Percentiles rank a stretch among this genome's conserved stretches.
These are phyloP conservation scores for Boletus fagicola DNA, from an alignment of 768 basidiomycete species.

Conservation along the genomic window DNA sequence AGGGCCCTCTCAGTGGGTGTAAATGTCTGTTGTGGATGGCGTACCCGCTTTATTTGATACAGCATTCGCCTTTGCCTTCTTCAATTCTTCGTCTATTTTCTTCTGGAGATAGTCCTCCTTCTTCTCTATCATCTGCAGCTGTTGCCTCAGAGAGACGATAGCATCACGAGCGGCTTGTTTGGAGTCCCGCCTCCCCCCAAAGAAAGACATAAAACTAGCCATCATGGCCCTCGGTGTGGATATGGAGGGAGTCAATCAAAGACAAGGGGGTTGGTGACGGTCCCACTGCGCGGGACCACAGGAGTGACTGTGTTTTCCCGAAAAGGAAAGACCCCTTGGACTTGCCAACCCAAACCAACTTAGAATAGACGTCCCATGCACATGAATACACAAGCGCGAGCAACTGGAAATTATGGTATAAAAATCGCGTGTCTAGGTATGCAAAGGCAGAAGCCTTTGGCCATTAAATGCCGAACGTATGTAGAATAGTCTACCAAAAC, in stretches of 20 bases:
- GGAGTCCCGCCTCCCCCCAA: conserved; percentile 78
- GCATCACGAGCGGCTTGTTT: conserved; percentile 88
- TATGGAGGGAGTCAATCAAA: background rate
- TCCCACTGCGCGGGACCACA: conserved; percentile 17
- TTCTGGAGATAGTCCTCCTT: conserved; percentile 96
- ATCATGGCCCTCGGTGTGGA: conserved; percentile 47
- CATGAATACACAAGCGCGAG: background rate
- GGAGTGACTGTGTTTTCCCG: conserved; percentile 15
- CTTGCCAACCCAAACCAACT: background rate
- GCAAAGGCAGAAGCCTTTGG: conserved; percentile 19
- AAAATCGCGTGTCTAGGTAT: conserved; percentile 25
- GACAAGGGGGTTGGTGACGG: conserved; percentile 4
- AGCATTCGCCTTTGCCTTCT: conserved; percentile 90
- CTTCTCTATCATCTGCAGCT: conserved; percentile 97
- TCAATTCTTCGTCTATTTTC: conserved; percentile 92
- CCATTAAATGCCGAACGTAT: conserved; percentile 25
- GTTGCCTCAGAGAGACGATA: conserved; percentile 89
- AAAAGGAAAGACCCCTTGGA: conserved; percentile 29
- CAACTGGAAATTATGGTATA: conserved; percentile 30
- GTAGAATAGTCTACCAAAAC: conserved; percentile 27
- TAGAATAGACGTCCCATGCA: background rate
- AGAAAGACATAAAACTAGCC: conserved; percentile 83
- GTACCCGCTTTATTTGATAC: conserved; percentile 90
- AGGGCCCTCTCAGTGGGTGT: conserved; percentile 9
- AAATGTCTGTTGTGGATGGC: conserved; percentile 28